These are phyloP conservation scores for Exutisphaerella laricina DNA, from an alignment of 2,329 filamentous ascomycete species.

Conservation along the genomic window DNA sequence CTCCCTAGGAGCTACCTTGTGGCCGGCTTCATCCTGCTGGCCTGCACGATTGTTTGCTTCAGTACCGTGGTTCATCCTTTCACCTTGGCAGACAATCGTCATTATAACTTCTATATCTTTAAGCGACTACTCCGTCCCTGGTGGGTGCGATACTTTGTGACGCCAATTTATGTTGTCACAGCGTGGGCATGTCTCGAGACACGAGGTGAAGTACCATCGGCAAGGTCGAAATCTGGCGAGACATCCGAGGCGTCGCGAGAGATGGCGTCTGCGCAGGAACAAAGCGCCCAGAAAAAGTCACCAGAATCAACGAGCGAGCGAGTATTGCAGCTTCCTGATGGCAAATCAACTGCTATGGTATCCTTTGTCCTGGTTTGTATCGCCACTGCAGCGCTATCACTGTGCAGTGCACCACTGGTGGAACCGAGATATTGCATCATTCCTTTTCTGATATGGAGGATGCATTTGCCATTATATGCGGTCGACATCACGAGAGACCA, in stretches of 20 bases:
- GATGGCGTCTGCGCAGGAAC: not conserved
- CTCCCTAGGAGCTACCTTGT: constrained; percentile 38
- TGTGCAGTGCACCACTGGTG: constrained; percentile 84
- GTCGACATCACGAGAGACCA: constrained; percentile 2
- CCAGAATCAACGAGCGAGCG: not conserved
- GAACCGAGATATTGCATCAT: constrained; percentile 96
- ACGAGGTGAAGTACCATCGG: constrained; percentile 38
- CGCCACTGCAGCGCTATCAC: constrained; percentile 65
- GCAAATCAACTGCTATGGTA: constrained; percentile 28
- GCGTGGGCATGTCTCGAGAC: constrained; percentile 63
- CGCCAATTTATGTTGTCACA: constrained; percentile 65
- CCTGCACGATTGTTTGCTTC: constrained; percentile 56
- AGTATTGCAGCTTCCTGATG: constrained; percentile 21
- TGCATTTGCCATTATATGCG: constrained; percentile 59
- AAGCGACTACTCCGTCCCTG: constrained; percentile 60
- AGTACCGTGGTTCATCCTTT: constrained; percentile 97
- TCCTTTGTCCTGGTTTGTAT: constrained; percentile 59
- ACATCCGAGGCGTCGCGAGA: not conserved
- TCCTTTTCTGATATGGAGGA: constrained; percentile 87
- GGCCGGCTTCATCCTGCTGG: constrained; percentile 36
- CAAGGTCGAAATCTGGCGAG: constrained; percentile 3
- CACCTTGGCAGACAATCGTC: constrained; percentile 89
- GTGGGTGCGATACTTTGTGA: constrained; percentile 44
- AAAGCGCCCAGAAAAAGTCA: constrained; percentile 1
- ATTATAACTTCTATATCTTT: constrained; percentile 97